Evolutionary conservation across 2,329 filamentous ascomycete genomes (phyloP), one percentile per base, ranked within the genome.

Genomic region (Ophiocordyceps camponoti-rufipedis): DNA sequence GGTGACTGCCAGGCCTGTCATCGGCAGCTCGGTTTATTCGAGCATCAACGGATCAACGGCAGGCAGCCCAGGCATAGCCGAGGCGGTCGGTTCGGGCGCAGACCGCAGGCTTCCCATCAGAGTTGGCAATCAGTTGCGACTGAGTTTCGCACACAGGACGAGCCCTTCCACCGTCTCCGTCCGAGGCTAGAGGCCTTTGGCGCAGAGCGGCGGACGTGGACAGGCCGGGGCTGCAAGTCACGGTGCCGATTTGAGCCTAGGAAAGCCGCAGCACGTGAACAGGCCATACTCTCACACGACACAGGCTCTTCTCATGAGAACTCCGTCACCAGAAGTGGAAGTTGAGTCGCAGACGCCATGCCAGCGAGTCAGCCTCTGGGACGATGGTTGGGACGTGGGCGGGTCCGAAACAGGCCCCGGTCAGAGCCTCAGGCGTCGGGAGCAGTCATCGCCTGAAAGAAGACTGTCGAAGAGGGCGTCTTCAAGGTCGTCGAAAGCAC

Each of bases 341-440:
- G 16, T 42, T 5, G 29, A 35, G 13, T 35, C 12, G 4, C n/a
- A 39, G 18, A 18, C 35, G 16, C 35, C 35, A 16, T n/a, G 18
- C n/a, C 35, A 16, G 13, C 35, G 35, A 7, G 35, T 39, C 9
- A 39, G 16, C 9, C 35, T 39, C 5, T 39, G 35, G 35, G 16
- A 39, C 32, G 10, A 13, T 23, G 23, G 11, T 19, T 19, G 16
- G n/a, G 16, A n/a, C n/a, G 35, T 6, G 2, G n/a, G n/a, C 13
- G 9, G n/a, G 9, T 32, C 18, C 5, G 45, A 42, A 16, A 44
- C 46, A 35, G 53, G 56, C 28, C 46, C 52, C 35, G 48, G 50
- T n/a, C 45, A 43, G 12, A 31, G 18, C n/a, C 2, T 39, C n/a
- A 16, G 7, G 6, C 35, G 16, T 18, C n/a, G 35, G 9, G 16